phyloP scores from a whole-genome alignment of 2,329 filamentous ascomycete genomes.

The Phyllosticta ampelicida region DNA sequence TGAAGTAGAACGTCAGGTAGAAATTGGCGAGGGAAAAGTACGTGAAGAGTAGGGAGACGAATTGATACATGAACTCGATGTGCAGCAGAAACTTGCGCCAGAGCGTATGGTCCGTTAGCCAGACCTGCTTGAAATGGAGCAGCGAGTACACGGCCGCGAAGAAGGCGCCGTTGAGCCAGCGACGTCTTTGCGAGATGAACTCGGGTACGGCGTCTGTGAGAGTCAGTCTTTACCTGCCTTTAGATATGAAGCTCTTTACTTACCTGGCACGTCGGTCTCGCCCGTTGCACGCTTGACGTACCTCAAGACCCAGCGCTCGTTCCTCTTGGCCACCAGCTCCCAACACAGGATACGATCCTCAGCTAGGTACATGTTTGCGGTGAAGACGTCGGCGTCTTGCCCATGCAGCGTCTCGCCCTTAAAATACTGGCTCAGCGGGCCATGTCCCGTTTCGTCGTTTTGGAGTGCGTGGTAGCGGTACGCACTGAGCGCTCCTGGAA shows the following conservation, averaged over 20 bases:
- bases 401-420: conserved; percentile 97
- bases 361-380: conserved; percentile 89
- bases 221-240: not conserved
- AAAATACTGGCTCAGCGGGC: conserved; percentile 95
- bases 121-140: conserved; percentile 88
- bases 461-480: conserved; percentile 94
- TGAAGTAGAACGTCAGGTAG: conserved; percentile 97
- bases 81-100: conserved; percentile 83
- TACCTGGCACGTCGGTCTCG: conserved; percentile 95
- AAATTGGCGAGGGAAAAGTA: conserved; percentile 99
- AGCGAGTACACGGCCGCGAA: conserved; percentile 97
- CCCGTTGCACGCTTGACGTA: conserved; percentile 95
- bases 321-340: conserved; percentile 92
- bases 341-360: conserved; percentile 86
- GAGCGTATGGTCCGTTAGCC: conserved; percentile 83
- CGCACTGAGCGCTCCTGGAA: conserved; percentile 88
- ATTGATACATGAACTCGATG: conserved; percentile 91
- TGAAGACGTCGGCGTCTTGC: conserved; percentile 93
- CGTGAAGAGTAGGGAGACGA: conserved; percentile 85
- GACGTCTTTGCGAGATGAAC: conserved; percentile 89
- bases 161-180: conserved; percentile 98
- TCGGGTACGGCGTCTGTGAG: conserved; percentile 76
- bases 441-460: conserved; percentile 92
- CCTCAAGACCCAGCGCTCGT: conserved; percentile 92
- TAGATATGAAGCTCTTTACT: conserved; percentile 23